Evolutionary conservation across 2,329 filamentous ascomycete genomes (phyloP).

Genomic region (Aspergillus persii): DNA sequence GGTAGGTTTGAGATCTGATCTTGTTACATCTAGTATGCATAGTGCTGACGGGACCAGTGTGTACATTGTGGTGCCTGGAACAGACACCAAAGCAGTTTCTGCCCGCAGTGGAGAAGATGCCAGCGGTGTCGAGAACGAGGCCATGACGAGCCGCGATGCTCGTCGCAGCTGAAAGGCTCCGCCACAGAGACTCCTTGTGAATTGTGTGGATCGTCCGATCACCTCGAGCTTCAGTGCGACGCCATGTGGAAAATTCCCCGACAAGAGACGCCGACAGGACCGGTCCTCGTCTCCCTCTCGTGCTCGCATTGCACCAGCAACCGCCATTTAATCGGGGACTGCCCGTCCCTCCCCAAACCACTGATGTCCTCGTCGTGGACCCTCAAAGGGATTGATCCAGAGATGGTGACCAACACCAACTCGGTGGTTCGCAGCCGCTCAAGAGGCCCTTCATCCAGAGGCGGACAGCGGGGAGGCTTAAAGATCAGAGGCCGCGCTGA

Average conservation of each 20-base stretch:
- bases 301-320: slow-evolving; percentile 45
- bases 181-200: slow-evolving; percentile 54
- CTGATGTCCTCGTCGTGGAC: slow-evolving; percentile 39
- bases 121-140: slow-evolving; percentile 63
- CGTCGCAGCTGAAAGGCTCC: slow-evolving; percentile 53
- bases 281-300: slow-evolving; percentile 43
- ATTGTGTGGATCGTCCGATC: slow-evolving; percentile 56
- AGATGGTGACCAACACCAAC: slow-evolving; percentile 41
- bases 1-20: slow-evolving; percentile 26
- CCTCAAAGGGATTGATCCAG: slow-evolving; percentile 36
- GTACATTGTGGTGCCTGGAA: slow-evolving; percentile 43
- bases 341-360: slow-evolving; percentile 32
- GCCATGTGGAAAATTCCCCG: slow-evolving; percentile 54
- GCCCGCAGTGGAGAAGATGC: slow-evolving; percentile 42
- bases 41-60: slow-evolving; percentile 27
- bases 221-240: slow-evolving; percentile 61
- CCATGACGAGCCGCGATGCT: slow-evolving; percentile 53
- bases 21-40: background rate
- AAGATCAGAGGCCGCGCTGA: slow-evolving; percentile 39
- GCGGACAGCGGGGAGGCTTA: slow-evolving; percentile 22
- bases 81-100: slow-evolving; percentile 39
- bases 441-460: slow-evolving; percentile 18
- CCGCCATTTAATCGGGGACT: slow-evolving; percentile 46
- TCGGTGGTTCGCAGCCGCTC: slow-evolving; percentile 16
- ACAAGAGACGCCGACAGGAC: slow-evolving; percentile 22